phyloP scores from a whole-genome alignment of 2,329 filamentous ascomycete genomes.

The Cercospora sp. region DNA sequence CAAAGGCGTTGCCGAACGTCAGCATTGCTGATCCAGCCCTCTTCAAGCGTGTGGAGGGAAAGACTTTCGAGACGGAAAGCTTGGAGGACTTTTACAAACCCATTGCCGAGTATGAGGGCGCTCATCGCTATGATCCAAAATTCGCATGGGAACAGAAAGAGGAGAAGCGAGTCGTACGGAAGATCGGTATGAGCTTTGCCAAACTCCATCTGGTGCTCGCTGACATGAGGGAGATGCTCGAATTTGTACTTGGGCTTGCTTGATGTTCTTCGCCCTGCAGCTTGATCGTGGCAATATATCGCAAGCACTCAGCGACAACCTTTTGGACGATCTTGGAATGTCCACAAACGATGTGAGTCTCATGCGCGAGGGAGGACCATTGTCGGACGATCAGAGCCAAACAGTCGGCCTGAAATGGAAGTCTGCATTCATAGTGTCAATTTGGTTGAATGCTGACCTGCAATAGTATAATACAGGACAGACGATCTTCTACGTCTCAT shows the following conservation, averaged over 20 bases:
- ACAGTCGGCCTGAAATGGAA: background rate
- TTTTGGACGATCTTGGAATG: slow-evolving; percentile 55
- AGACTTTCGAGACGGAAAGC: slow-evolving; percentile 41
- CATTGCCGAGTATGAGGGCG: slow-evolving; percentile 58
- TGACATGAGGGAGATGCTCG: slow-evolving; percentile 43
- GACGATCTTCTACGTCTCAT: slow-evolving; percentile 74
- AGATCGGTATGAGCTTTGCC: slow-evolving; percentile 41
- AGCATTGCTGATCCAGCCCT: slow-evolving; percentile 24
- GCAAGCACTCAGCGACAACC: slow-evolving; percentile 64
- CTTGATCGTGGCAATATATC: slow-evolving; percentile 61
- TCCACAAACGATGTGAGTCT: slow-evolving; percentile 50
- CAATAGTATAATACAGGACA: slow-evolving; percentile 45
- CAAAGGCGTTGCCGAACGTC: slow-evolving; percentile 25
- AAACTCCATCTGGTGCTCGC: background rate
- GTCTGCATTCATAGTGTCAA: background rate
- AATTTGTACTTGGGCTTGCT: slow-evolving; percentile 55
- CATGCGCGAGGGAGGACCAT: background rate
- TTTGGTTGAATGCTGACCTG: background rate
- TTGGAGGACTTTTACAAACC: slow-evolving; percentile 50
- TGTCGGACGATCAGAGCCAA: background rate
- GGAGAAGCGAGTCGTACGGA: slow-evolving; percentile 56
- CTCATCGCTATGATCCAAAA: slow-evolving; percentile 58
- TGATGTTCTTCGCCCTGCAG: slow-evolving; percentile 58
- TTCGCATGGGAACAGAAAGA: slow-evolving; percentile 60
- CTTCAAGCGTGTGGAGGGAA: slow-evolving; percentile 29